These are phyloP conservation scores for Umbilicaria muhlenbergii DNA, from an alignment of 495 filamentous ascomycete genomes.

Conservation along the genomic window DNA sequence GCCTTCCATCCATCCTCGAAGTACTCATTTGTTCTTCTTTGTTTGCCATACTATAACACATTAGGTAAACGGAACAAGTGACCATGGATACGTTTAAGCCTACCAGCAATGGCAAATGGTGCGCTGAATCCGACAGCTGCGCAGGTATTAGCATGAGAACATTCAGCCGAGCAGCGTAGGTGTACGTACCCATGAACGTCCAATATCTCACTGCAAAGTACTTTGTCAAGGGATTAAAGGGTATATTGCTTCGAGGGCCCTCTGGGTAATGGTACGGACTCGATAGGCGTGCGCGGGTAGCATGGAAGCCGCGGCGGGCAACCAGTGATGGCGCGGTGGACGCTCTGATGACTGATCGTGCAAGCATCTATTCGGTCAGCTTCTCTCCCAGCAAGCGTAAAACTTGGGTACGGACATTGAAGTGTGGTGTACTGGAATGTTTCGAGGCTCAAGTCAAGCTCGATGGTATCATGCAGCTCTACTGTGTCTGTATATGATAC, in stretches of 20 bases:
- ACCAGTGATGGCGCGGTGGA: conserved; percentile 44
- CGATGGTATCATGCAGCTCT: too few species aligned
- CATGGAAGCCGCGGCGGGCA: conserved; percentile 86
- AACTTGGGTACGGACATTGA: too few species aligned
- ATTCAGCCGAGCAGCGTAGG: conserved; percentile 4
- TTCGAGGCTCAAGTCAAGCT: too few species aligned
- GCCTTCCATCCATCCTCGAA: too few species aligned
- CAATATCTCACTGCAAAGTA: conserved; percentile 74
- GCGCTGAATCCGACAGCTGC: conserved; percentile 57
- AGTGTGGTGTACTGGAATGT: too few species aligned
- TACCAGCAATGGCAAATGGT: conserved; percentile 74
- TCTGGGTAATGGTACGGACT: conserved; percentile 98
- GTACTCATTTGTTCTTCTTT: conserved; percentile 37
- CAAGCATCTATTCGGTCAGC: conserved; percentile 56
- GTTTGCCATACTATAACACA: conserved; percentile 63
- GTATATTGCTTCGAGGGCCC: conserved; percentile 84
- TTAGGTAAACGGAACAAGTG: conserved; percentile 11
- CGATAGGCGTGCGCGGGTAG: conserved; percentile 68
- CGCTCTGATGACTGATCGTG: conserved; percentile 61
- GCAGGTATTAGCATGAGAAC: conserved; percentile 18
- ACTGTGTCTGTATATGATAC: too few species aligned
- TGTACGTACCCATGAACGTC: conserved; percentile 51
- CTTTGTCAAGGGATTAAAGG: conserved; percentile 86
- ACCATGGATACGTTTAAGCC: conserved; percentile 20
- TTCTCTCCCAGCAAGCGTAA: background rate